Evolutionary conservation across 2,329 filamentous ascomycete species (phyloP).

Genomic region (Polytolypa hystricis): DNA sequence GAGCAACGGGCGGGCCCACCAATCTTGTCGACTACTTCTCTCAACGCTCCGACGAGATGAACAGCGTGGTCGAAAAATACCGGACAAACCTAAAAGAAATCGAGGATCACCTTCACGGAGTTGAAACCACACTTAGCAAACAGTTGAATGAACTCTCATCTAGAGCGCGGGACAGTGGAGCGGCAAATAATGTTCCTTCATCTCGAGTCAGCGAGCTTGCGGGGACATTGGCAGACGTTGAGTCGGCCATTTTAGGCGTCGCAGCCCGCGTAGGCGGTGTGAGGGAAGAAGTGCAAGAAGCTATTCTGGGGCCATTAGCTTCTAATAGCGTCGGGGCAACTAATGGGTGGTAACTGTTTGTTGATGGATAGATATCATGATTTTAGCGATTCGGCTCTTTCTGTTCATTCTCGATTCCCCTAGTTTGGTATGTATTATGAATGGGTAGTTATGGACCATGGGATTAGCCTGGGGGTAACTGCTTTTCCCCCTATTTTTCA

Average conservation of each 20-base stretch:
- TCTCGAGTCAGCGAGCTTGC: constrained; percentile 38
- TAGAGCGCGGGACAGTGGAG: constrained; percentile 28
- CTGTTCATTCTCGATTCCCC: too few relatives aligned
- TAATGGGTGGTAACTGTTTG: constrained; percentile 9
- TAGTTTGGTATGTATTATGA: too few relatives aligned
- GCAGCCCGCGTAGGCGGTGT: constrained; percentile 49
- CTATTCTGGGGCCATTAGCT: constrained; percentile 36
- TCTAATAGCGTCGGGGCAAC: constrained; percentile 3
- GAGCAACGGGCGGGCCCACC: constrained; percentile 42
- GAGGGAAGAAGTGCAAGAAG: constrained; percentile 50
- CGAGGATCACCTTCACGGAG: constrained; percentile 52
- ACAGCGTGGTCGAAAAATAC: constrained; percentile 45
- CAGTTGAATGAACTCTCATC: constrained; percentile 47
- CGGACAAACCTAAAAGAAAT: constrained; percentile 52
- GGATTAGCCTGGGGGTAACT: background rate
- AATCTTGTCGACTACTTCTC: constrained; percentile 57
- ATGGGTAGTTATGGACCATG: background rate
- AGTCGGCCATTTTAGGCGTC: constrained; percentile 53
- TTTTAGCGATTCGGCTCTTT: too few relatives aligned
- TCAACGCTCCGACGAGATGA: constrained; percentile 51
- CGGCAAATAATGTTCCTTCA: constrained; percentile 32
- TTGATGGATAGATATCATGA: too few relatives aligned
- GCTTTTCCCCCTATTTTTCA: background rate
- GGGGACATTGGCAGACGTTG: constrained; percentile 52
- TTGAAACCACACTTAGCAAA: constrained; percentile 50